Base-by-base conservation (phyloP, 2,329 filamentous ascomycete genomes). In the Penicillium oxalicum region DNA sequence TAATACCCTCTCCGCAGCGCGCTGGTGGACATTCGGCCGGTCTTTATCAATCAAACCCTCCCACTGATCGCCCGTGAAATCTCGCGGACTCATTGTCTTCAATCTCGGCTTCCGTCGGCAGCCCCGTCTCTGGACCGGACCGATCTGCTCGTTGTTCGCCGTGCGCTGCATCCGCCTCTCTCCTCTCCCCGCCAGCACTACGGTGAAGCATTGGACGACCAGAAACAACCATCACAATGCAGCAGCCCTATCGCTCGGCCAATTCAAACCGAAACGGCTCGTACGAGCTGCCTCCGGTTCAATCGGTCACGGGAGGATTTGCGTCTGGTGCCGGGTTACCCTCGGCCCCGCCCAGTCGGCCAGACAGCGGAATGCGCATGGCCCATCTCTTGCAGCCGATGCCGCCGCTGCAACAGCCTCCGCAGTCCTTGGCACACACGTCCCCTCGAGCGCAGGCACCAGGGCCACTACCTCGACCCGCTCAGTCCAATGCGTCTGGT, bases 301-400 rank as follows among this genome's bases (percentile, higher is more conserved):
- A 70, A 36, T 61, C 66, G 36, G 63, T 68, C 42, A 64, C 65
- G 48, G 57, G 58, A 36, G 60, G 62, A 40, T 62, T 65, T 47
- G 60, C 52, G 38, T 53, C 58, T 36, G 58, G 59, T 37, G 56
- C 66, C 33, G 58, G 60, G 28, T 50, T 68, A 40, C 59, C 64
- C 41, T 69, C 69, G 53, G 64, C 66, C 53, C 65, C 68, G 49
- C 67, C 68, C 35, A 68, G 65, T 55, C 65, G 68, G 51, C 64
- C 69, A 9, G 60, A 59, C 46, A 71, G 68, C 50, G 67, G 67
- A 27, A 55, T 73, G 59, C 66, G 66, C 33, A 71, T 73, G 66
- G 60, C 68, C 29, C 69, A 70, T 61, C 61, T 71, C 33, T 52
- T 72, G 39, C 70, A 72, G 49, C 67, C 64, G 12, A 58, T 69